These are phyloP conservation scores for Blumeriella jaapii DNA, from an alignment of 2,329 filamentous ascomycete genomes.

Conservation along the genomic window DNA sequence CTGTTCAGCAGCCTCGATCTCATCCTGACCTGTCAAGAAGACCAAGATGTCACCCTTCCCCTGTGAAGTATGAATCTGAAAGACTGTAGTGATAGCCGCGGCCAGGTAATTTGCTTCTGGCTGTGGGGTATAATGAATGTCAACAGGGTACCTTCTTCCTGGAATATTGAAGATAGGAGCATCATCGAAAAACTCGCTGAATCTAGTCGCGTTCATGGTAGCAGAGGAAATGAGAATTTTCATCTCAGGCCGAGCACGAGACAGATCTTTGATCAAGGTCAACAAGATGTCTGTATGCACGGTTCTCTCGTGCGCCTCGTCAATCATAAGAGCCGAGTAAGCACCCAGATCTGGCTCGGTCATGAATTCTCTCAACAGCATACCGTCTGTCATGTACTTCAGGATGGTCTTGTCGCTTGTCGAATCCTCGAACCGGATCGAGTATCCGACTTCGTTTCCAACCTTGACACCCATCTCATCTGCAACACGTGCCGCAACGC, in stretches of 20 bases:
- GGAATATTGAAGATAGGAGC: slow-evolving; percentile 93
- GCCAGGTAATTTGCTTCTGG: slow-evolving; percentile 91
- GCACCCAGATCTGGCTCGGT: slow-evolving; percentile 73
- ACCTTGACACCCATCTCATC: slow-evolving; percentile 87
- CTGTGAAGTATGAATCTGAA: slow-evolving; percentile 87
- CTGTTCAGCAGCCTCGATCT: slow-evolving; percentile 81
- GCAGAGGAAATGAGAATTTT: slow-evolving; percentile 89
- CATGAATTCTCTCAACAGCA: slow-evolving; percentile 82
- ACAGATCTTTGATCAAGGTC: slow-evolving; percentile 79
- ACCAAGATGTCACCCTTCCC: slow-evolving; percentile 82
- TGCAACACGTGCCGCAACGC: slow-evolving; percentile 87
- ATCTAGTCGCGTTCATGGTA: slow-evolving; percentile 89
- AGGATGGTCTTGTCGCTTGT: slow-evolving; percentile 84
- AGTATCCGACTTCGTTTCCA: slow-evolving; percentile 87
- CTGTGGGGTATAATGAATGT: slow-evolving; percentile 80
- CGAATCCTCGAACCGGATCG: slow-evolving; percentile 87
- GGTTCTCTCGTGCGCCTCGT: slow-evolving; percentile 92
- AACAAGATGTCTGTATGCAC: slow-evolving; percentile 84
- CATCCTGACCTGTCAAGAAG: slow-evolving; percentile 91
- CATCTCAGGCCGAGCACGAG: slow-evolving; percentile 69
- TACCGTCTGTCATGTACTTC: slow-evolving; percentile 97
- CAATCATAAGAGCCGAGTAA: slow-evolving; percentile 88
- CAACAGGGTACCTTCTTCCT: slow-evolving; percentile 77
- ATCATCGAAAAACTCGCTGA: slow-evolving; percentile 82
- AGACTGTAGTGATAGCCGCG: slow-evolving; percentile 83